Evolutionary conservation across 2,329 filamentous ascomycete genomes (phyloP), one percentile per base, ranked within the genome.

Genomic region (Volutella citrinella): DNA sequence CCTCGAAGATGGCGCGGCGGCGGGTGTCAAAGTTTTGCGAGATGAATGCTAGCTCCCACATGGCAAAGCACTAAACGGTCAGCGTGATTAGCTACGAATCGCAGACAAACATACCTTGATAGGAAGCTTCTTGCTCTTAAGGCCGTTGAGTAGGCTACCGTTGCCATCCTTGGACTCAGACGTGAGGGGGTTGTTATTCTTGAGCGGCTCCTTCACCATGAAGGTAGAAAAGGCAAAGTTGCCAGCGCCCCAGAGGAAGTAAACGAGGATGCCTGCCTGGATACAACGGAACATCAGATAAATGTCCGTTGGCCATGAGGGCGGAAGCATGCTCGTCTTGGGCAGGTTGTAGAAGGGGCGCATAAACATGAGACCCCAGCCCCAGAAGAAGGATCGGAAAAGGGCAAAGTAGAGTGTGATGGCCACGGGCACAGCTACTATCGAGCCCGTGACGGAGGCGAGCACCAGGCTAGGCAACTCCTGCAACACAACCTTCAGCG

Each of bases 31-130:
- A 90, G 34, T 79, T 75, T 36, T 84, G 76, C 22, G 86, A 82
- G 48, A 96, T 95, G 36, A 87, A 73, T 19, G 80, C 79, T 18
- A 96, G 69, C 56, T 97, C 91, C 90, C 90, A 95, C 61, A 95
- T 84, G 12, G 91, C 90, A 59, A 94, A 95, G 1, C 80, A 76
- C 75, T 86, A 39, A 3, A 15, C n/a, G 24, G 6, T 30, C 40
- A 43, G 63, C 34, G 55, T 49, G 16, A 31, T 23, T 9, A 14
- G 9, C 23, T 6, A 20, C 9, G n/a, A 5, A 15, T n/a, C 7
- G 20, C 14, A 10, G 10, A 4, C 10, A 21, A 7, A 57, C 70
- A 51, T 64, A 84, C 83, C 63, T 78, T 82, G 40, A 87, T 80
- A 9, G 86, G 71, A 8, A 87, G 72, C 59, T 91, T 93, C 64